These are phyloP conservation scores for Pythium monospermum DNA, from an alignment of 352 stramenopile genomes.

Conservation along the genomic window DNA sequence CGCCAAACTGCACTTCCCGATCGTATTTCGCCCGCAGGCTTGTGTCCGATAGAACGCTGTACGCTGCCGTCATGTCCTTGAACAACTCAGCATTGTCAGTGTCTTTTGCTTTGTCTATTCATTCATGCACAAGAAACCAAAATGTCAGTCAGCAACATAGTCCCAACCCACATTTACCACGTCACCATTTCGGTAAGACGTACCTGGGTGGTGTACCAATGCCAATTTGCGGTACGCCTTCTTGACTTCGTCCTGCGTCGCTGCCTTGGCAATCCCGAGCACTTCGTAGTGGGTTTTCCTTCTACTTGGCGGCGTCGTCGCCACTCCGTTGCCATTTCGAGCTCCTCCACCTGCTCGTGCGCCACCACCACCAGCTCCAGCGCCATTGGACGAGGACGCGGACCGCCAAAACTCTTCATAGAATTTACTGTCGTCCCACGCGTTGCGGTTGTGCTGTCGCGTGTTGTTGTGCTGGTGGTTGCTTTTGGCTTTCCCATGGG, in stretches of 20 bases:
- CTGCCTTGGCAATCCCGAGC: conserved; percentile 49
- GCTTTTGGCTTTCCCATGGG: conserved; percentile 18
- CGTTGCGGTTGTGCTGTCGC: conserved; percentile 26
- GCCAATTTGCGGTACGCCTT: conserved; percentile 89
- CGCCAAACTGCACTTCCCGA: conserved; percentile 54
- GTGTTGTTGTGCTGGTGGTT: conserved; percentile 36
- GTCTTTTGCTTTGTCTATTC: conserved; percentile 72
- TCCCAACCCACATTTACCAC: background rate
- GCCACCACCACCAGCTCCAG: too few relatives aligned
- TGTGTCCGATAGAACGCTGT: conserved; percentile 75
- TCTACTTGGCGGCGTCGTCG: background rate
- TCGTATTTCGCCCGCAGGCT: conserved; percentile 60
- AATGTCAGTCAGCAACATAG: background rate
- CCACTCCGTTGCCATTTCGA: background rate
- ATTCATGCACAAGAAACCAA: background rate
- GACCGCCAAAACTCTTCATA: conserved; percentile 42
- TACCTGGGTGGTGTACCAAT: conserved; percentile 83
- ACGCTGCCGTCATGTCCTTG: conserved; percentile 84
- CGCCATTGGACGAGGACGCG: conserved; percentile 8
- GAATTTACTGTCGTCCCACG: conserved; percentile 48
- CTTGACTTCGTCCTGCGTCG: conserved; percentile 73
- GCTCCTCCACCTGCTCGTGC: too few relatives aligned
- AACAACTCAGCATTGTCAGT: conserved; percentile 61
- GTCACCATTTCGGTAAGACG: conserved; percentile 1
- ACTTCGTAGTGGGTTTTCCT: conserved; percentile 75